phyloP scores from a whole-genome alignment of 2,329 filamentous ascomycete species.

The Lachnellula cervina region DNA sequence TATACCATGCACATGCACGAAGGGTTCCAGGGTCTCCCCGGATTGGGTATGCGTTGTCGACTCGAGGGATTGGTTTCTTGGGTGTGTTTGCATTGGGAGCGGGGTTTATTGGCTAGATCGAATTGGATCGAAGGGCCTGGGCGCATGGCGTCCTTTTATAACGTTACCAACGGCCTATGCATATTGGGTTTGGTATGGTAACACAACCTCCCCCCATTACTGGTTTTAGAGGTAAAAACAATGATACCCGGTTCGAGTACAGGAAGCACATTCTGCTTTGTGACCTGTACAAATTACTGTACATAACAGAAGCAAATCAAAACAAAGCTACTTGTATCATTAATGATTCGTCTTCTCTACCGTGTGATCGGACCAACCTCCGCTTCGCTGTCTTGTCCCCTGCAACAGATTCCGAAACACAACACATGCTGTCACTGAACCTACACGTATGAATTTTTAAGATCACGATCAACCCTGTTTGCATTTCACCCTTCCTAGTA shows the following conservation, averaged over 20 bases:
- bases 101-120: not conserved
- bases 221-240: not conserved
- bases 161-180: not conserved
- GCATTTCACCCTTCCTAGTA: too few relatives aligned
- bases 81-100: not conserved
- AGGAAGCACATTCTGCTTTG: not conserved
- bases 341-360: too few relatives aligned
- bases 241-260: not conserved
- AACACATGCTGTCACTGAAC: too few relatives aligned
- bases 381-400: too few relatives aligned
- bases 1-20: constrained; percentile 11
- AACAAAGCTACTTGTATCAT: not conserved
- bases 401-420: too few relatives aligned
- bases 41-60: too few relatives aligned
- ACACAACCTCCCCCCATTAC: not conserved
- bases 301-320: not conserved
- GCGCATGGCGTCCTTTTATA: not conserved
- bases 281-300: not conserved
- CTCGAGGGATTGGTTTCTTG: too few relatives aligned
- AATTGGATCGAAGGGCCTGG: not conserved
- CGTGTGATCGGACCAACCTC: too few relatives aligned
- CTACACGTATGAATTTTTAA: too few relatives aligned
- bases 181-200: too few relatives aligned
- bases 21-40: constrained; percentile 3
- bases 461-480: too few relatives aligned